Evolutionary conservation across 441 rosid genomes (phyloP).

Genomic region (Populus hybrid): DNA sequence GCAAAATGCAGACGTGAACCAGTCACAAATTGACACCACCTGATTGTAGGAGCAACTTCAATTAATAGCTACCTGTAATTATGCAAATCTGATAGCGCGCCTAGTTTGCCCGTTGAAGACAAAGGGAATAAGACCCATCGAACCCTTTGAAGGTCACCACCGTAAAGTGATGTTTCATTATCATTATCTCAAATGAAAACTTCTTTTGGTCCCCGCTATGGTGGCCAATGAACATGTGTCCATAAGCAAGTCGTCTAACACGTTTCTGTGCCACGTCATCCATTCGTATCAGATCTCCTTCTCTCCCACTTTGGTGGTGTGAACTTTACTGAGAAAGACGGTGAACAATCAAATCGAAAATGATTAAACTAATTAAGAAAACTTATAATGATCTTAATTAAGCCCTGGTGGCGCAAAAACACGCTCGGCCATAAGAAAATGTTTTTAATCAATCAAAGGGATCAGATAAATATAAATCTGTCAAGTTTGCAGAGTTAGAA

Average conservation of each 20-base stretch:
- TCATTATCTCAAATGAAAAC: background rate
- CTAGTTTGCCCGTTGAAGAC: background rate
- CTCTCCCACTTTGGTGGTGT: background rate
- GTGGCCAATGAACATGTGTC: slow-evolving; percentile 4
- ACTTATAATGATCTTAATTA: too few species aligned
- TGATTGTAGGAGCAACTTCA: background rate
- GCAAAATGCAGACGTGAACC: background rate
- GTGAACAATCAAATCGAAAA: slow-evolving; percentile 3
- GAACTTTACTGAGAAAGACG: slow-evolving; percentile 18
- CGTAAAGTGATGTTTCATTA: slow-evolving; percentile 13
- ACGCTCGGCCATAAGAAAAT: background rate
- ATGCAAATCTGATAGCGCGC: background rate
- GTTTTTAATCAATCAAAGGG: background rate
- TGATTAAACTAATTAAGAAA: background rate
- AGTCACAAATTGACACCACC: background rate
- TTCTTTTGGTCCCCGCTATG: background rate
- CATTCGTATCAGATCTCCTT: slow-evolving; percentile 20
- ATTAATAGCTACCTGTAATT: background rate
- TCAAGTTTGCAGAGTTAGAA: slow-evolving; percentile 29
- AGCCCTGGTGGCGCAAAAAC: slow-evolving; percentile 13
- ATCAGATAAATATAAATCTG: background rate
- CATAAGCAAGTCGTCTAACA: background rate
- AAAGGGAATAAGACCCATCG: background rate
- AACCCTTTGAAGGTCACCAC: slow-evolving; percentile 12
- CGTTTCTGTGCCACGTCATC: slow-evolving; percentile 27